Percentiles rank a stretch among this genome's conserved stretches.
phyloP scores from a whole-genome alignment of 2,329 filamentous ascomycete genomes.

The Phialophora expanda region DNA sequence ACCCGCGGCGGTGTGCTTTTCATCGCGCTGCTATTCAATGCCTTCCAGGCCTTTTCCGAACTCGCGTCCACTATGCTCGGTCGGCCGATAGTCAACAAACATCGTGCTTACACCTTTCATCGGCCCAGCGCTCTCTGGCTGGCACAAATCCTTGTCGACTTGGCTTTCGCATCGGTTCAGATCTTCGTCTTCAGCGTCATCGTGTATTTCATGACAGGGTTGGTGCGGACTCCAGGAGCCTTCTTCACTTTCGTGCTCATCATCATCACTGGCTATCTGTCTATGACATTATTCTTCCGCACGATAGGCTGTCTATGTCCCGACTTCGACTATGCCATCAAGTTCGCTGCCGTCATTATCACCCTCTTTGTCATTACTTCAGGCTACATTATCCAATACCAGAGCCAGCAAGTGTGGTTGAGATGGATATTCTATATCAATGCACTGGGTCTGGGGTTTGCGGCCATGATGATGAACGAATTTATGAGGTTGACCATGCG shows the following conservation, averaged over 20 bases:
- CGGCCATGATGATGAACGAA: conserved; percentile 84
- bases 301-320: conserved; percentile 76
- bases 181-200: conserved; percentile 76
- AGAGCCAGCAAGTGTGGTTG: conserved; percentile 74
- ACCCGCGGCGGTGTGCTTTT: conserved; percentile 82
- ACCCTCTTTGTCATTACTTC: conserved; percentile 81
- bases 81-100: conserved; percentile 79
- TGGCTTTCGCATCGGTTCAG: conserved; percentile 71
- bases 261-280: conserved; percentile 70
- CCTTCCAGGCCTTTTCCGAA: conserved; percentile 84
- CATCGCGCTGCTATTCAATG: conserved; percentile 79
- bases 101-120: conserved; percentile 82
- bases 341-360: conserved; percentile 78
- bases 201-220: conserved; percentile 77
- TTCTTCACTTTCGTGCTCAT: conserved; percentile 80
- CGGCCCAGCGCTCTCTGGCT: conserved; percentile 82
- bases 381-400: conserved; percentile 83
- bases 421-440: conserved; percentile 83
- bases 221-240: conserved; percentile 71
- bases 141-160: conserved; percentile 72
- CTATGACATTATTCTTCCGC: conserved; percentile 78
- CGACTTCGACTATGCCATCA: conserved; percentile 84
- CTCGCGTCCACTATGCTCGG: conserved; percentile 76
- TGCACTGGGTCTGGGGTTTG: conserved; percentile 74
- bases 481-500: conserved; percentile 72